Evolutionary conservation across 225 moss, liverwort and hornwort genomes (phyloP).

Genomic region (Bryoerythrophyllum caledonicum): DNA sequence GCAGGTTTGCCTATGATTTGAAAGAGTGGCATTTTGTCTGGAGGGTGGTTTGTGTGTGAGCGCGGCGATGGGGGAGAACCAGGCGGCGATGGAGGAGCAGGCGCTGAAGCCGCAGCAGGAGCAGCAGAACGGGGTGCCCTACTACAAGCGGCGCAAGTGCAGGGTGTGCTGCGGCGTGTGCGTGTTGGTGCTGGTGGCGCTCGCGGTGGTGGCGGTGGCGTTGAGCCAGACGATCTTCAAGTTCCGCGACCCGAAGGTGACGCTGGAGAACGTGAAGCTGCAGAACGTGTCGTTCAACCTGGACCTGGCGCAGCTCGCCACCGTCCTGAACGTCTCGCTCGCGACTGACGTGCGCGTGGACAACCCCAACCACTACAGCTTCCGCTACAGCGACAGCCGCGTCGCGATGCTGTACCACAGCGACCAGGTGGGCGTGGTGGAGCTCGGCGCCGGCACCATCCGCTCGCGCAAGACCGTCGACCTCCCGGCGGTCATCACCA

Average conservation of each 20-base stretch:
- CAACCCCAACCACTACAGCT: conserved; percentile 56
- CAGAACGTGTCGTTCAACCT: conserved; percentile 36
- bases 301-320: conserved; percentile 27
- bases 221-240: conserved; percentile 56
- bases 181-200: conserved; percentile 9
- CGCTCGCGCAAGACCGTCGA: conserved; percentile 44
- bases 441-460: conserved; percentile 49
- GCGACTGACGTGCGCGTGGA: conserved; percentile 38
- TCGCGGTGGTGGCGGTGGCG: conserved; percentile 35
- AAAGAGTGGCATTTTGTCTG: background rate
- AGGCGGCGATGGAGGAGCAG: conserved; percentile 21
- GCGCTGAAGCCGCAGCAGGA: conserved; percentile 1
- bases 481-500: conserved; percentile 34
- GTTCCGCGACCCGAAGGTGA: conserved; percentile 44
- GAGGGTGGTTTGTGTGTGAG: background rate
- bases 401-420: conserved; percentile 35
- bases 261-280: conserved; percentile 28
- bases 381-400: conserved; percentile 33
- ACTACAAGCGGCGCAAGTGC: conserved; percentile 45
- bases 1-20: background rate
- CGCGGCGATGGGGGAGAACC: conserved; percentile 46
- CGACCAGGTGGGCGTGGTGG: conserved; percentile 35
- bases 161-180: conserved; percentile 43
- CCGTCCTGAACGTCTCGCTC: conserved; percentile 27
- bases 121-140: conserved; percentile 1